Base-by-base conservation (phyloP, 177 flowering plant genomes). In the Vitis hybrid region DNA sequence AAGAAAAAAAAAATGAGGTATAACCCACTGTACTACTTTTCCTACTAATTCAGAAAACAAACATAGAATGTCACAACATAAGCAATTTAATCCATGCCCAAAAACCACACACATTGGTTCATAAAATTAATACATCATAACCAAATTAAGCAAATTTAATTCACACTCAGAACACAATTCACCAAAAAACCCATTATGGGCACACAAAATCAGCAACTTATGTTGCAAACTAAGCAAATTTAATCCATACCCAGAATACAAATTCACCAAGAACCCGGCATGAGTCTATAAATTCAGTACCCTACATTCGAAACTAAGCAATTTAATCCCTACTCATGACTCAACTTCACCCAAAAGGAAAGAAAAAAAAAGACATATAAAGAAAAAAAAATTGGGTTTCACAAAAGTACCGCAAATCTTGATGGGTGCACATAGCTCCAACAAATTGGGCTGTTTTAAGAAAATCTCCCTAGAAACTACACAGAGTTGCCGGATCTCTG, bases 361-460 rank as follows among this genome's bases (percentile, higher is more conserved):
- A 35, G 16, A 48, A 48, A 2, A 15, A 67, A 9, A 35, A 24
- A 40, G 46, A 46, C 11, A 48, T 40, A 62, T 50, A 19, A 16
- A 63, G 15, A 46, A 15, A 62, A 11, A 54, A 68, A 30, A 70
- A 18, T 4, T 40, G 46, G 46, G 46, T 40, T 40, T 40, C 46
- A 40, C 8, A 62, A 54, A 35, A 15, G n/a, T 78, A 81, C 81
- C 81, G 66, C 87, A 82, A 69, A 83, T 84, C 75, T 86, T 86
- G 70, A 86, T 79, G 54, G 89, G 89, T 12, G 89, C 89, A 77
- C 84, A 87, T 32, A 86, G 82, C 62, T 86, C 85, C 72, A 86
- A 75, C 67, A 86, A 71, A 82, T 80, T 80, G 64, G 89, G 89
- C 71, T 84, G 87, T n/a, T 72, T 72, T 77, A 82, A 63, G 77